These are phyloP conservation scores for Fistulinella staudtii DNA, from an alignment of 1,284 basidiomycete genomes.

Conservation along the genomic window DNA sequence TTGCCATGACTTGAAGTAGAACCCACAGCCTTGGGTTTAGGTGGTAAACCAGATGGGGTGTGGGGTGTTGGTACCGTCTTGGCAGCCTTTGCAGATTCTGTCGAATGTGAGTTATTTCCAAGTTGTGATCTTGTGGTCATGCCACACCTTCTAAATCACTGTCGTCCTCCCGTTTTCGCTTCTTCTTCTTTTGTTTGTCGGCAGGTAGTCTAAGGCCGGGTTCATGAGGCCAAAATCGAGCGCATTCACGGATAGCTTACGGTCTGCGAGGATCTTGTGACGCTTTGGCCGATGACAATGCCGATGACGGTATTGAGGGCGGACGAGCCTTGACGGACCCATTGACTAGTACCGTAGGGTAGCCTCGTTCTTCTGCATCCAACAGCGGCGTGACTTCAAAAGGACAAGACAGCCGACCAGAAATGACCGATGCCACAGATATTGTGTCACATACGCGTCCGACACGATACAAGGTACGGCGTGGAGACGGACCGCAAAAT, in stretches of 20 bases:
- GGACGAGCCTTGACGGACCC: conserved; percentile 26
- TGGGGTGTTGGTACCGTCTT: conserved; percentile 50
- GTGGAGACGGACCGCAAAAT: background rate
- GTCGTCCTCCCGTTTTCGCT: conserved; percentile 76
- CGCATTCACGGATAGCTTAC: conserved; percentile 28
- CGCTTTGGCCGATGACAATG: conserved; percentile 25
- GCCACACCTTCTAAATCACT: conserved; percentile 66
- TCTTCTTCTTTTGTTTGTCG: conserved; percentile 81
- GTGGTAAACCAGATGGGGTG: conserved; percentile 33
- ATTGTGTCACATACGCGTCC: conserved; percentile 4
- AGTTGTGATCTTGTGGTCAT: conserved; percentile 5
- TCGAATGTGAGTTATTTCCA: conserved; percentile 1
- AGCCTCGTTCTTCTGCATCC: conserved; percentile 25
- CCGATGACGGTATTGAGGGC: conserved; percentile 19
- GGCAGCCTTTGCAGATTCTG: conserved; percentile 49
- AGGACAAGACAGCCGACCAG: conserved; percentile 1
- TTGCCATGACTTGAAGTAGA: conserved; percentile 48
- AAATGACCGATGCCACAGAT: too few species aligned
- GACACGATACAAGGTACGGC: background rate
- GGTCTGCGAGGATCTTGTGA: conserved; percentile 40
- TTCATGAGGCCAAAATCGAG: conserved; percentile 2
- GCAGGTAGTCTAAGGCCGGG: conserved; percentile 32
- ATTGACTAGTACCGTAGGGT: conserved; percentile 17
- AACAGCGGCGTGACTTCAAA: conserved; percentile 23
- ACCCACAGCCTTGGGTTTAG: conserved; percentile 51